These are phyloP conservation scores for Triticum monococcum DNA, from an alignment of 176 grass and related monocot genomes.

Conservation along the genomic window DNA sequence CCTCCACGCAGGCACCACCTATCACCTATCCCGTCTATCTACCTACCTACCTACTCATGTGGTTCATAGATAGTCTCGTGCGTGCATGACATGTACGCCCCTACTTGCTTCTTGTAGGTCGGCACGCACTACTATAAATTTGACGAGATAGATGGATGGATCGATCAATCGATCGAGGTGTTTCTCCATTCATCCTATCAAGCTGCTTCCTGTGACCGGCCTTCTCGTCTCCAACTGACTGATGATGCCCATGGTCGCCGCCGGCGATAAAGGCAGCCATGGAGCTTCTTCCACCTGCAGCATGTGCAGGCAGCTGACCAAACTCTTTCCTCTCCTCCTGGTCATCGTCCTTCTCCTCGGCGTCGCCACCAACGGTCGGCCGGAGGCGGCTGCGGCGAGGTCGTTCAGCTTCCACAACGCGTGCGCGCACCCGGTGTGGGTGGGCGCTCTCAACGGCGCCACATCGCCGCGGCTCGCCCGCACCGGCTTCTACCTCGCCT, in stretches of 20 bases:
- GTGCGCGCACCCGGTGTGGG: conserved; percentile 61
- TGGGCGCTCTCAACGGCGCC: conserved; percentile 49
- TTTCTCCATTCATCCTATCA: not conserved
- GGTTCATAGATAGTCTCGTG: too few relatives aligned
- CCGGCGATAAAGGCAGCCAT: not conserved
- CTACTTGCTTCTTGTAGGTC: too few relatives aligned
- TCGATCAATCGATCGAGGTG: not conserved
- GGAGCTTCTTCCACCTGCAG: not conserved
- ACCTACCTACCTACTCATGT: too few relatives aligned
- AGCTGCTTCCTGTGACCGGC: not conserved
- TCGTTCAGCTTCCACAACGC: conserved; percentile 54
- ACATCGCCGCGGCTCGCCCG: conserved; percentile 28
- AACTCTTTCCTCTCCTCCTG: not conserved
- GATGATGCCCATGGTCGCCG: too few relatives aligned
- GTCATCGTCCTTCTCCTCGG: not conserved
- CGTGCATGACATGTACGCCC: too few relatives aligned
- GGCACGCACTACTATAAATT: too few relatives aligned
- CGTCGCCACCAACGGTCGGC: not conserved
- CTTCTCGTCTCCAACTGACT: not conserved
- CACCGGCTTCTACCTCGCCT: conserved; percentile 63
- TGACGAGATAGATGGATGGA: not conserved
- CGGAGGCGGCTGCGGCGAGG: conserved; percentile 31
- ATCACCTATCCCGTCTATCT: too few relatives aligned
- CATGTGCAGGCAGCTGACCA: not conserved
- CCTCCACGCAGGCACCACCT: too few relatives aligned